Conservation (phyloP, 371 early-diverging fungal species). For the Mucor saturninus region DNA sequence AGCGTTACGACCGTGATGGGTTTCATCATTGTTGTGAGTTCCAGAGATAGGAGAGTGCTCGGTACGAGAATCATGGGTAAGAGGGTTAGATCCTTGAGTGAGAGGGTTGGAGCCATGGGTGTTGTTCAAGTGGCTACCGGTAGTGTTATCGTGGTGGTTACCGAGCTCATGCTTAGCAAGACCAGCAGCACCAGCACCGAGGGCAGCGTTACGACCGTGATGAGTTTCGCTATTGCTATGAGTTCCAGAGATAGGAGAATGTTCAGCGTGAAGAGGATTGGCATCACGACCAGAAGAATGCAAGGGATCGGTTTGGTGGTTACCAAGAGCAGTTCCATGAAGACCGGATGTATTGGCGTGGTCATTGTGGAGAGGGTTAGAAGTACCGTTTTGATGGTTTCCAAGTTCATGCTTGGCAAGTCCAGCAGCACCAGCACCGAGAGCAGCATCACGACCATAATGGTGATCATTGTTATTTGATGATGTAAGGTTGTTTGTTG, state of each 20-base stretch:
- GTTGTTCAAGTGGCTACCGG: not conserved
- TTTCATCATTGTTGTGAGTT: not conserved
- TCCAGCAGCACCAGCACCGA: constrained; percentile 22
- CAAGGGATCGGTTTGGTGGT: not conserved
- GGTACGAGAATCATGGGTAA: not conserved
- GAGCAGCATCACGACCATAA: constrained; percentile 14
- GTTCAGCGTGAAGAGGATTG: too few relatives aligned
- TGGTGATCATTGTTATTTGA: constrained; percentile 1
- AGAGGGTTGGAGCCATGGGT: not conserved
- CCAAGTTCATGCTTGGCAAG: constrained; percentile 10
- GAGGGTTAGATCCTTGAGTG: too few relatives aligned
- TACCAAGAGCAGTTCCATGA: not conserved
- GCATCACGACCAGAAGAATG: not conserved
- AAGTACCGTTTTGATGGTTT: too few relatives aligned
- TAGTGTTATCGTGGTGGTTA: not conserved
- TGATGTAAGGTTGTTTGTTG: not conserved
- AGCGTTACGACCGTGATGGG: constrained; percentile 17
- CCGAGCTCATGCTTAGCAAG: constrained; percentile 16
- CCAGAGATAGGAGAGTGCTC: not conserved
- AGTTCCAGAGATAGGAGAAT: not conserved
- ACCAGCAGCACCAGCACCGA: constrained; percentile 13
- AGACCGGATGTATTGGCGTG: not conserved
- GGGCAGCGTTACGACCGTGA: constrained; percentile 2
- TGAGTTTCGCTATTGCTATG: not conserved
- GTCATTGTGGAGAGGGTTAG: too few relatives aligned